Base-by-base conservation (phyloP, 768 basidiomycete genomes). In the Pholiota molesta region DNA sequence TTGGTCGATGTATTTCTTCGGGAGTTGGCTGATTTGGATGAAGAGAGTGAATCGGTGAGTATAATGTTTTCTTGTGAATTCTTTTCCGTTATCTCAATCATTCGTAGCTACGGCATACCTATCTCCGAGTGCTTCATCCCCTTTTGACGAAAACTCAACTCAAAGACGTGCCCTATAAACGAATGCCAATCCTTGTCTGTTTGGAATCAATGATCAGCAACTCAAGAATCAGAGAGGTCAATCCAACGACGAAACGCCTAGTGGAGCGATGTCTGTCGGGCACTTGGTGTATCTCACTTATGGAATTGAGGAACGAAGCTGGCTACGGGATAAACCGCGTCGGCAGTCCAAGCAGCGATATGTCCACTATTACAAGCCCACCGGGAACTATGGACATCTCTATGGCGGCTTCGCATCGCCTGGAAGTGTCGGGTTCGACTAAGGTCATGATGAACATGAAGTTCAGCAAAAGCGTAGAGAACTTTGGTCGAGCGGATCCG, bases 1-100 rank as follows among this genome's bases (percentile, higher is more conserved):
- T 81, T 99, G 14, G 94, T 99, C 13, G 97, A 99, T 68, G 97
- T 99, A 1, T 98, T 99, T 69, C 81, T 99, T n/a, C 87, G 97
- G 40, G 97, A 98, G 72, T 77, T 99, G 53, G 85, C 86, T 14
- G 91, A 99, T 72, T 76, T 99, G 19, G 95, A 95, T 65, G 95
- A 98, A 61, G 95, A 97, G 35, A 90, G 88, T 62, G 95, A 98
- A 78, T 91, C 95, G 66, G 94, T 97, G 61, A 57, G 92, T 83
- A 6, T n/a, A 39, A 44, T 3, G 54, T 35, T 42, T 57, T 28
- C 16, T 10, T 23, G 7, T 13, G 17, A 54, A 26, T 55, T 10
- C 39, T 44, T 47, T 17, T 31, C 13, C 56, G n/a, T 59, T 26
- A 26, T 26, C 21, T 59, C 21, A 10, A 26, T 49, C 7, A 49